Percentiles rank a stretch among this genome's conserved stretches.
Conservation (phyloP, 116 monocot genomes). For the Posidonia oceanica region DNA sequence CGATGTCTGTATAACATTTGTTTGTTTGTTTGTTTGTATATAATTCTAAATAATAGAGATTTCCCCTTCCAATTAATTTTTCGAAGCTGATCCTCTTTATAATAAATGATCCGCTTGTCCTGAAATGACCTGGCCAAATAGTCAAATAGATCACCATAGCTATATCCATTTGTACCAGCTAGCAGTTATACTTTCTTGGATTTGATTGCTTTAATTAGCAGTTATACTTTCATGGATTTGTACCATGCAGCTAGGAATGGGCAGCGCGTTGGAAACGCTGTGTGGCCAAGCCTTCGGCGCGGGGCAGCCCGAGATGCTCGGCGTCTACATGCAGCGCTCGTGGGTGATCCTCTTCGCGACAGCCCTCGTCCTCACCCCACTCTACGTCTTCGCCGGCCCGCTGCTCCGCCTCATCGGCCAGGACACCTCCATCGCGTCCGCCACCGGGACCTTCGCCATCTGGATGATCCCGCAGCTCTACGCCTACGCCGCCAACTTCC, state of each 20-base stretch:
- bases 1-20: too few species aligned
- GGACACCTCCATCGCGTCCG: slow-evolving; percentile 27
- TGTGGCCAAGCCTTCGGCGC: slow-evolving; percentile 76
- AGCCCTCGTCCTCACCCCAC: slow-evolving; percentile 13
- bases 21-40: too few species aligned
- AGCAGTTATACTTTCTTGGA: too few species aligned
- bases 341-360: neutral
- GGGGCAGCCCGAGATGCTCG: slow-evolving; percentile 33
- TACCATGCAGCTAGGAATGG: slow-evolving; percentile 34
- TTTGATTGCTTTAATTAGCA: too few species aligned
- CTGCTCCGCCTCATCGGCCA: slow-evolving; percentile 42
- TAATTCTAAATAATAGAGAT: too few species aligned
- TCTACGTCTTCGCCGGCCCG: neutral
- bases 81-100: too few species aligned
- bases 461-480: slow-evolving; percentile 76
- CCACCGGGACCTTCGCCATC: slow-evolving; percentile 36
- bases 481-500: slow-evolving; percentile 53
- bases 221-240: slow-evolving; percentile 24
- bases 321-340: slow-evolving; percentile 15
- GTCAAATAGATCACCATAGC: too few species aligned
- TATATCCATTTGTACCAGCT: too few species aligned
- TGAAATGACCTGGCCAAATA: too few species aligned
- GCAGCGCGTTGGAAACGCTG: slow-evolving; percentile 63
- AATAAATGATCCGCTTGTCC: too few species aligned
- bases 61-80: too few species aligned